Percentiles rank a stretch among this genome's conserved stretches.
phyloP scores from a whole-genome alignment of 2,329 filamentous ascomycete species.

The Pestalotiopsis sp. region DNA sequence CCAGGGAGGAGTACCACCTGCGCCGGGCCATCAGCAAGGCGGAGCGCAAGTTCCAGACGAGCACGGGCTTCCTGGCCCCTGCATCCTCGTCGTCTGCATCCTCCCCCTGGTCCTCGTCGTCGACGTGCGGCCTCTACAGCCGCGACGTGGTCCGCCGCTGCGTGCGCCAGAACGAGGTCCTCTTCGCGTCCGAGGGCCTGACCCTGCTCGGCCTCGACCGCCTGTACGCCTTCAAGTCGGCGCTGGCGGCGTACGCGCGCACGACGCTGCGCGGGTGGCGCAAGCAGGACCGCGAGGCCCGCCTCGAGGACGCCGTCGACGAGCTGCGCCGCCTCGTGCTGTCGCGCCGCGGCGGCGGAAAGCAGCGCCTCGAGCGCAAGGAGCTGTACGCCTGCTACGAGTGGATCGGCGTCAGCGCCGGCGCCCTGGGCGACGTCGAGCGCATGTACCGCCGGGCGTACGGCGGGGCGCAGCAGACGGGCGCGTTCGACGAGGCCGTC shows the following conservation, averaged over 20 bases:
- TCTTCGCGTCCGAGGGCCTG: conserved; percentile 63
- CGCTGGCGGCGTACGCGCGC: conserved; percentile 58
- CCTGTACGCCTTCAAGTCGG: conserved; percentile 66
- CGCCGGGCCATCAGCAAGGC: conserved; percentile 54
- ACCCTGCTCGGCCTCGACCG: conserved; percentile 63
- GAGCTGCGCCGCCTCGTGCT: conserved; percentile 63
- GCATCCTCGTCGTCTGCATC: conserved; percentile 39
- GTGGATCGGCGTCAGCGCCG: conserved; percentile 55
- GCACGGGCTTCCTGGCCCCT: conserved; percentile 37
- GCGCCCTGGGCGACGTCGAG: conserved; percentile 56
- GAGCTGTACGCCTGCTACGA: conserved; percentile 59
- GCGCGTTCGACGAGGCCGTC: conserved; percentile 40
- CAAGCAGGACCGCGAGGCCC: conserved; percentile 22
- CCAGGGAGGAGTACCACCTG: conserved; percentile 50
- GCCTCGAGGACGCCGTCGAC: conserved; percentile 64
- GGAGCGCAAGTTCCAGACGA: conserved; percentile 47
- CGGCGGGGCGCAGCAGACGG: conserved; percentile 47
- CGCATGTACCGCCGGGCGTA: conserved; percentile 60
- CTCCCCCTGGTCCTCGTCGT: conserved; percentile 29
- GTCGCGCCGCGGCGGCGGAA: conserved; percentile 49
- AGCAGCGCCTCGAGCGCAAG: conserved; percentile 41
- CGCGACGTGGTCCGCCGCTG: conserved; percentile 58
- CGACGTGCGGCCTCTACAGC: conserved; percentile 45
- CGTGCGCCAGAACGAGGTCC: conserved; percentile 60
- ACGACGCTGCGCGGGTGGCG: conserved; percentile 27